Conservation (phyloP, 2,329 filamentous ascomycete genomes). For the Chaetomium sp. region DNA sequence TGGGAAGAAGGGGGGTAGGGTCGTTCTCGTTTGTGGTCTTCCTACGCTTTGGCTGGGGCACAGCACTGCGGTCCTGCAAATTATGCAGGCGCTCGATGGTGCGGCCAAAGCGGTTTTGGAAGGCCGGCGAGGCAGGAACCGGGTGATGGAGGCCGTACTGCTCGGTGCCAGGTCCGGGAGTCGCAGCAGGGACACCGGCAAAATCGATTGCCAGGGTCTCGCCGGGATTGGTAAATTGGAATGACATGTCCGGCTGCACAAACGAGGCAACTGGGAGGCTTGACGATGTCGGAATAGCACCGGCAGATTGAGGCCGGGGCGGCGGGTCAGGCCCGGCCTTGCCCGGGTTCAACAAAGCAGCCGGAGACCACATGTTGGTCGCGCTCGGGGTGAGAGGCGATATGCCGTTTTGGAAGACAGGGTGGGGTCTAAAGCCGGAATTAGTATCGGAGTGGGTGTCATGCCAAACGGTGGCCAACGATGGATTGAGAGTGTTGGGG, state of each 20-base stretch:
- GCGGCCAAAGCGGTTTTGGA: slow-evolving; percentile 41
- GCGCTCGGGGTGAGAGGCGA: neutral
- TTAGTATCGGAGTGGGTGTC: neutral
- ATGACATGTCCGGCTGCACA: slow-evolving; percentile 29
- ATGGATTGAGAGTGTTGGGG: neutral
- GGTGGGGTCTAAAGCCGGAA: neutral
- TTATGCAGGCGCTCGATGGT: slow-evolving; percentile 74
- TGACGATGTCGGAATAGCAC: slow-evolving; percentile 18
- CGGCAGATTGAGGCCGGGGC: slow-evolving; percentile 15
- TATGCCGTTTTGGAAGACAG: neutral
- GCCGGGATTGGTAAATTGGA: slow-evolving; percentile 37
- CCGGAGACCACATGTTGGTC: slow-evolving; percentile 27
- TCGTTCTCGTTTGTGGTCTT: slow-evolving; percentile 53
- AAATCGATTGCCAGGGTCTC: slow-evolving; percentile 28
- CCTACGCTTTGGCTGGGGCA: slow-evolving; percentile 58
- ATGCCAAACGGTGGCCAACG: neutral
- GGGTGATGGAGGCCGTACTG: slow-evolving; percentile 24
- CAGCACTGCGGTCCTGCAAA: slow-evolving; percentile 57
- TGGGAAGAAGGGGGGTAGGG: slow-evolving; percentile 22
- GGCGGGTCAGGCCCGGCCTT: slow-evolving; percentile 18
- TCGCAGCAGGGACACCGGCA: slow-evolving; percentile 25
- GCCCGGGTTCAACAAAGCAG: slow-evolving; percentile 34
- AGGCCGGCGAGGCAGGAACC: slow-evolving; percentile 16
- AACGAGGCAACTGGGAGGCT: slow-evolving; percentile 21
- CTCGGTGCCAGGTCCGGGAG: slow-evolving; percentile 18